Percentiles rank a stretch among this genome's conserved stretches.
phyloP scores from a whole-genome alignment of 306 rosid genomes.

The Myrica gale region DNA sequence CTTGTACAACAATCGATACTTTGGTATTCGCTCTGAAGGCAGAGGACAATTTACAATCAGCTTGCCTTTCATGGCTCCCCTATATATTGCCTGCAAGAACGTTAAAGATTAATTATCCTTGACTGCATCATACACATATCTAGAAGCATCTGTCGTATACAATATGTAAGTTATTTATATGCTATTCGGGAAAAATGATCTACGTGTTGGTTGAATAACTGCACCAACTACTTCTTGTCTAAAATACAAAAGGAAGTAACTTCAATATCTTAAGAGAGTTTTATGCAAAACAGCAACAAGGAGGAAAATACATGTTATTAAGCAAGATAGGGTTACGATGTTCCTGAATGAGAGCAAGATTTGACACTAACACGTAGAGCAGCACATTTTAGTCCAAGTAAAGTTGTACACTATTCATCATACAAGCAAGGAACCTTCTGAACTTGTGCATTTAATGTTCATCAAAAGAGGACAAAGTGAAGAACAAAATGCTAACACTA shows the following conservation, averaged over 20 bases:
- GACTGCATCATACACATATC: not conserved
- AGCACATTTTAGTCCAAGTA: not conserved
- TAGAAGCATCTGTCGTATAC: not conserved
- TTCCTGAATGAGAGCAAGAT: not conserved
- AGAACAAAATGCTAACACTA: not conserved
- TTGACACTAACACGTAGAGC: not conserved
- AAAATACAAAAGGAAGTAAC: not conserved
- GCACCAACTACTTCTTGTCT: no score
- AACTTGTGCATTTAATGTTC: not conserved
- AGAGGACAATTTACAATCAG: slow-evolving; percentile 74
- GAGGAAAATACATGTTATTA: not conserved
- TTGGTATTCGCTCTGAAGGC: slow-evolving; percentile 63
- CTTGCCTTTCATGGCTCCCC: slow-evolving; percentile 91
- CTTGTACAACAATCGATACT: slow-evolving; percentile 66
- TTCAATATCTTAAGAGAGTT: no score
- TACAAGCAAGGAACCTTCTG: not conserved
- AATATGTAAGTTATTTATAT: not conserved
- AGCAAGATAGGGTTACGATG: not conserved
- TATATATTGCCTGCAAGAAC: slow-evolving; percentile 61
- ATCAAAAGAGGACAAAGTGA: not conserved
- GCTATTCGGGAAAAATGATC: not conserved
- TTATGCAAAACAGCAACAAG: not conserved
- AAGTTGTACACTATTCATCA: not conserved
- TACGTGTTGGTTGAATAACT: no score
- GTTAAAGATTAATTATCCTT: slow-evolving; percentile 17